phyloP scores from a whole-genome alignment of 441 rosid genomes.

The Macaranga tanarius region DNA sequence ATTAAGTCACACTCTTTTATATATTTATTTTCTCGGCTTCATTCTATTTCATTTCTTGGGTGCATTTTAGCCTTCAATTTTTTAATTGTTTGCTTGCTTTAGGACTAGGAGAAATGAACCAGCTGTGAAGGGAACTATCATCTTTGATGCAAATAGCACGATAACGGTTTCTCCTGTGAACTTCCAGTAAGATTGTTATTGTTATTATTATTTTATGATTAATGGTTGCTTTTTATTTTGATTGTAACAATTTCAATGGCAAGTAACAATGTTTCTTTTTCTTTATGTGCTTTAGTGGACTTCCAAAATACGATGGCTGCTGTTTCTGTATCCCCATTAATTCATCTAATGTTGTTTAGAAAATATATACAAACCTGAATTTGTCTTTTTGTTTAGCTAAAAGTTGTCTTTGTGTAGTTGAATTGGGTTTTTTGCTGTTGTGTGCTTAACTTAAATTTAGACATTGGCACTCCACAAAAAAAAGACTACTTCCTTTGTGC shows the following conservation, averaged over 20 bases:
- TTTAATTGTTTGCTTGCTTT: slow-evolving; percentile 20
- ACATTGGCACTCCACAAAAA: slow-evolving; percentile 92
- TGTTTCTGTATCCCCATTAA: slow-evolving; percentile 84
- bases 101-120: slow-evolving; percentile 93
- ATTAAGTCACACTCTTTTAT: background rate
- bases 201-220: background rate
- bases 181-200: slow-evolving; percentile 69
- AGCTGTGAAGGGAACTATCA: slow-evolving; percentile 68
- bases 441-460: slow-evolving; percentile 51
- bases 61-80: background rate
- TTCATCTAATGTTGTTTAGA: slow-evolving; percentile 6
- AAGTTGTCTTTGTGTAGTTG: background rate
- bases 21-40: background rate
- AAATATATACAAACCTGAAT: background rate
- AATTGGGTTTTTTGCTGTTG: slow-evolving; percentile 11
- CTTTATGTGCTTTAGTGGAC: slow-evolving; percentile 60
- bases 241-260: slow-evolving; percentile 9
- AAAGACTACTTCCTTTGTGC: slow-evolving; percentile 94
- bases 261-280: slow-evolving; percentile 14
- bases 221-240: background rate
- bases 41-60: background rate
- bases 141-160: slow-evolving; percentile 86
- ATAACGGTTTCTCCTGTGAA: slow-evolving; percentile 87
- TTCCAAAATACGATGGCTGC: slow-evolving; percentile 94
- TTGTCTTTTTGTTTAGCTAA: slow-evolving; percentile 16